Percentiles rank a stretch among this genome's conserved stretches.
Conservation (phyloP, 2,329 filamentous ascomycete species). For the Fusarium sp. region DNA sequence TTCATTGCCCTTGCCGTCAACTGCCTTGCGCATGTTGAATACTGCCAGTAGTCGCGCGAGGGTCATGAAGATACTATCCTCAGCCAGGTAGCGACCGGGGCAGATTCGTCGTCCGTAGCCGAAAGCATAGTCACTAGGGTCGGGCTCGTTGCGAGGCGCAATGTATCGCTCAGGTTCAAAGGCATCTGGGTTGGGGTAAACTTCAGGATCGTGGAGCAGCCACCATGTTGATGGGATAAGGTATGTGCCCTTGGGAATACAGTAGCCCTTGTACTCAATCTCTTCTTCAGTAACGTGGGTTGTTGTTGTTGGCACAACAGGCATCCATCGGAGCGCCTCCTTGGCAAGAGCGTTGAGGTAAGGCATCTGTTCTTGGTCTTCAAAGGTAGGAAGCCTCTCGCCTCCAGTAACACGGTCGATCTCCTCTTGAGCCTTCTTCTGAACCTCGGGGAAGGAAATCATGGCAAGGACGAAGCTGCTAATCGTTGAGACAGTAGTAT, state of each 20-base stretch:
- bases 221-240: conserved; percentile 46
- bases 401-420: conserved; percentile 50
- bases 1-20: conserved; percentile 37
- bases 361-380: conserved; percentile 49
- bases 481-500: conserved; percentile 49
- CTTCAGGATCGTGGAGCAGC: conserved; percentile 71
- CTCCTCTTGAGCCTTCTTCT: conserved; percentile 48
- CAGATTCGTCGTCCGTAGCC: conserved; percentile 56
- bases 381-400: conserved; percentile 47
- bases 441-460: conserved; percentile 42
- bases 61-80: conserved; percentile 52
- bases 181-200: conserved; percentile 63
- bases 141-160: conserved; percentile 48
- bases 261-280: conserved; percentile 43
- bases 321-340: conserved; percentile 51
- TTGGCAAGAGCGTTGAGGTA: conserved; percentile 52
- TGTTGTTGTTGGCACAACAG: conserved; percentile 54
- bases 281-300: conserved; percentile 56
- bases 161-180: conserved; percentile 55
- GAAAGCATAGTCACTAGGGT: conserved; percentile 51
- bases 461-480: conserved; percentile 48
- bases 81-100: conserved; percentile 53
- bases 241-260: conserved; percentile 49
- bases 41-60: conserved; percentile 60
- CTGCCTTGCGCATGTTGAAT: conserved; percentile 56